phyloP scores from a whole-genome alignment of 768 basidiomycete species.

The Trametes cingulata region DNA sequence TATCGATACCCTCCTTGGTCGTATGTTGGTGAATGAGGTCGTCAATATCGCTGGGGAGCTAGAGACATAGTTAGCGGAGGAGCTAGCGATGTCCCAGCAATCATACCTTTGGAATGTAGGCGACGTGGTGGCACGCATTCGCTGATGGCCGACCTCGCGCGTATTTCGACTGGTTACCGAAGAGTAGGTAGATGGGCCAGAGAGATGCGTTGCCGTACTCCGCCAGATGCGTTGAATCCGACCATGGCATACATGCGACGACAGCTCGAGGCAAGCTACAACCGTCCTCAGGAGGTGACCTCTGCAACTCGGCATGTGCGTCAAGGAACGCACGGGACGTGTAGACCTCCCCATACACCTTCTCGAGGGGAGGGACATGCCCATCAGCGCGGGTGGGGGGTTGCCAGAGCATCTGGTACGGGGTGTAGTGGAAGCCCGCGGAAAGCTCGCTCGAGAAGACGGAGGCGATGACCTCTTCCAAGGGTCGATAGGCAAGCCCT shows the following conservation, averaged over 20 bases:
- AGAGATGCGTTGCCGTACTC: conserved; percentile 28
- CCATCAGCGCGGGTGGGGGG: not conserved
- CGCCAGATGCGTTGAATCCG: conserved; percentile 31
- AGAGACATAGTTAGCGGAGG: not conserved
- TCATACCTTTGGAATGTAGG: conserved; percentile 45
- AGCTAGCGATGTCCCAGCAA: not conserved
- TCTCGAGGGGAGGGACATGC: not conserved
- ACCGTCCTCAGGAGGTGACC: not conserved
- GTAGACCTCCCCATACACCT: not conserved
- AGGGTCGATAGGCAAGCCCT: not conserved
- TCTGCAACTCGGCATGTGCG: not conserved
- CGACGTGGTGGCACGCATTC: conserved; percentile 42
- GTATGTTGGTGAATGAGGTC: not conserved
- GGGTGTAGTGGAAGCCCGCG: not conserved
- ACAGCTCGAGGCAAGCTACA: no score
- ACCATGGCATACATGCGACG: conserved; percentile 23
- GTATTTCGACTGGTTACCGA: conserved; percentile 47
- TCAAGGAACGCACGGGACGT: not conserved
- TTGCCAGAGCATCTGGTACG: not conserved
- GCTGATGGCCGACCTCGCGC: conserved; percentile 30
- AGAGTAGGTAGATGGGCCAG: conserved; percentile 45
- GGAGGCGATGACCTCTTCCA: not conserved
- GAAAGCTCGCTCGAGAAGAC: not conserved
- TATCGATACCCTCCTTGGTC: not conserved
- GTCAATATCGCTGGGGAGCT: not conserved